Evolutionary conservation across 164 flowering plant genomes (phyloP), one percentile per base, ranked within the genome.

Genomic region (Warburgia ugandensis): DNA sequence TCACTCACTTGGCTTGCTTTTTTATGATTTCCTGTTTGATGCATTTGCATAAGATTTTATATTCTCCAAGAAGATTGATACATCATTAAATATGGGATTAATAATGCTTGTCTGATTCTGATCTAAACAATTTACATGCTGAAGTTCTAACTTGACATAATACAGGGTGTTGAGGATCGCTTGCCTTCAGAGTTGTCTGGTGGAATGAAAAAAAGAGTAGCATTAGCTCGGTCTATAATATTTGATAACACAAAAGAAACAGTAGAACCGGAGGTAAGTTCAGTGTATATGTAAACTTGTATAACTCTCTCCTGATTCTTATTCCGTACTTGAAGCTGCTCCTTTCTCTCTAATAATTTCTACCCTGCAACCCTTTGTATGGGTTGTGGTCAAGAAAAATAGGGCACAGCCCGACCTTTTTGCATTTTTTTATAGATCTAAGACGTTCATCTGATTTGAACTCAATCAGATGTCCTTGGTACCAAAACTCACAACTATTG

Each of bases 201-300:
- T 52, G 99, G 99, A 58, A 94, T 94, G 97, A 89, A 89, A 63
- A 89, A 89, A 63, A 74, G 97, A 45, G 99, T 94, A 54, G 97
- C 99, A 43, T 69, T 94, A 63, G 97, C 99, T 49, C 85, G 99
- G 19, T 82, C 99, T 12, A 86, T 89, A 52, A 89, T 94, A 55
- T 83, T 58, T 67, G 99, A 94, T 62, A 74, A 74, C 53, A 79
- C 95, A 52, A 83, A 74, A 62, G 77, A 84, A 21, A 28, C 73
- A 5, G 69, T 83, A 43, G 96, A 89, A 66, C 99, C 99, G 27
- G 96, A 94, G 95, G 98, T 92, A 75, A 55, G 66, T 20, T 36
- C 22, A 33, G 25, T 6, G n/a, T 40, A 27, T 16, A 19, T 35
- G n/a, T n/a, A n/a, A n/a, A n/a, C 4, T 16, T 46, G n/a, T n/a